Percentiles rank a stretch among this genome's conserved stretches.
Evolutionary conservation across 179 eudicot species (phyloP).

Genomic region (Spinacia oleracea): DNA sequence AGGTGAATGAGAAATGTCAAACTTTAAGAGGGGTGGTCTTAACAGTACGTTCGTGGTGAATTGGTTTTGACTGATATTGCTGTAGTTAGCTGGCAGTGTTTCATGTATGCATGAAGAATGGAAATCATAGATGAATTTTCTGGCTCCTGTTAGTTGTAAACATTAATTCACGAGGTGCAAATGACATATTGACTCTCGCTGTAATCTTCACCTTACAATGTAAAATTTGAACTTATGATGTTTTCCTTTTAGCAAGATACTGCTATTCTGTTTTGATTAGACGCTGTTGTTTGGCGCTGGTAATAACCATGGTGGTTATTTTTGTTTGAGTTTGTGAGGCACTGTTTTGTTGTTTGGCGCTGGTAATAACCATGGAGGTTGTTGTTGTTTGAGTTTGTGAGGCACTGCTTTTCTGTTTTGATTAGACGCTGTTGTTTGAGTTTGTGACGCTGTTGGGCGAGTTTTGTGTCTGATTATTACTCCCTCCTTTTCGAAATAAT

Average conservation of each 20-base stretch:
- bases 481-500: too few relatives aligned
- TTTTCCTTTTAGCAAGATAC: conserved; percentile 3
- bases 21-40: neutral
- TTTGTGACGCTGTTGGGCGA: too few relatives aligned
- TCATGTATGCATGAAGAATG: neutral
- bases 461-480: neutral
- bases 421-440: neutral
- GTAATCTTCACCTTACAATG: neutral
- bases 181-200: neutral
- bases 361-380: too few relatives aligned
- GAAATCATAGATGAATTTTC: neutral
- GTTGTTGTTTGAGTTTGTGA: too few relatives aligned
- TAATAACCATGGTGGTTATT: neutral
- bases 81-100: neutral
- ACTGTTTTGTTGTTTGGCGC: too few relatives aligned
- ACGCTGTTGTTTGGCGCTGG: neutral
- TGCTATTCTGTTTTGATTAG: neutral
- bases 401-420: neutral
- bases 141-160: neutral
- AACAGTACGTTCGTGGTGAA: neutral
- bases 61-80: neutral
- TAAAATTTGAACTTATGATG: neutral
- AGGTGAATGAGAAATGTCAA: neutral
- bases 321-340: too few relatives aligned
- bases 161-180: neutral